Base-by-base conservation (phyloP, 371 early-diverging fungal species). In the Apophysomyces ossiformis region DNA sequence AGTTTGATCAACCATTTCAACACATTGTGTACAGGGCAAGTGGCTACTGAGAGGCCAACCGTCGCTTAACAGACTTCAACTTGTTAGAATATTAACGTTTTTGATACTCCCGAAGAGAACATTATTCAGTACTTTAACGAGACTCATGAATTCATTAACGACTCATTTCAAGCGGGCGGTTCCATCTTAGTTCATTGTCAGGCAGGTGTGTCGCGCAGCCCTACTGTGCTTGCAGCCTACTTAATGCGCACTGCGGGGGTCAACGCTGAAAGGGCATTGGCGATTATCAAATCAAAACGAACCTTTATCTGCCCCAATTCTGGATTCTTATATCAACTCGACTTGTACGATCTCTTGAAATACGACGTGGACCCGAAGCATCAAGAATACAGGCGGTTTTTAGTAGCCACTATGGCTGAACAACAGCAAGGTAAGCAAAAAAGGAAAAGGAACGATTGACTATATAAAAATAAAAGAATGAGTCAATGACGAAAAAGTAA, bases 111-210 rank as follows among this genome's bases (percentile, higher is more conserved):
- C 4, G 84, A 81, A 56, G 86, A 84, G 64, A 91, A 92, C 71
- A 71, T 92, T 7, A 82, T 93, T 64, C 86, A 90, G 67, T 78
- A 91, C 65, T 91, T 94, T 66, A 79, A 86, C 37, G 87, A 82
- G 46, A 85, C 87, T 26, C 78, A 79, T 62, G 74, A 62, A 13
- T 94, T 90, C 70, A 91, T 91, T 21, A 61, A 81, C 8, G 70
- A 71, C 7, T 84, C 85, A 1, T 61, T 88, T 26, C 75, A 70
- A 1, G 69, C 58, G 8, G 79, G 79, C 8, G 87, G 87, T 6
- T 77, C 76, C 11, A 85, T 91, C 18, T 77, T 92, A 36, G 86
- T 92, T 1, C 91, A 93, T 65, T 93, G 94, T 77, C 83, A 87
- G 72, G 80, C 74, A 12, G 72, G 75, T 43, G 68, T 76, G 7